Base-by-base conservation (phyloP, 306 rosid genomes). In the Canavalia gladiata region DNA sequence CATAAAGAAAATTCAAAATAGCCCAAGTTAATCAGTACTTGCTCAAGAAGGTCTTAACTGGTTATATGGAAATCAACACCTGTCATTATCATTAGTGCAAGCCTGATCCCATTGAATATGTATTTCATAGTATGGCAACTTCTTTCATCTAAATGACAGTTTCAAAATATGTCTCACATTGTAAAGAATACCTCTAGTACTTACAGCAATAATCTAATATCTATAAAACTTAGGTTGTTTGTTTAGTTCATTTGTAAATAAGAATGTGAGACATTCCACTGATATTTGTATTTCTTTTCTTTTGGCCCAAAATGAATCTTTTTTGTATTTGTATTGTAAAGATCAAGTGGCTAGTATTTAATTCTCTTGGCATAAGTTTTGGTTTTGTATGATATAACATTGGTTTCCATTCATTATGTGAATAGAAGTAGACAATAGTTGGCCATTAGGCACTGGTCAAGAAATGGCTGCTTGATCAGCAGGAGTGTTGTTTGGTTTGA, bases 251-350 rank as follows among this genome's bases (percentile, higher is more conserved):
- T 72, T 34, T 54, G 37, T 4, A 72, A 37, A 72, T 64, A 18
- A 39, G 31, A 7, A 52, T 18, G 51, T 4, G 12, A 54, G 65
- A 37, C 54, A 18, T 37, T 39, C 39, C 13, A 12, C 4, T 10
- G 11, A 46, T 49, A 47, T 9, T 11, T 46, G 3, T 69, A 69
- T 46, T 46, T 69, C 29, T 47, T 46, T 69, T 69, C 34, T 46
- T 67, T 10, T 69, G 10, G 29, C 43, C 58, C 3, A 2, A 1
- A 46, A 45, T 4, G 39, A 31, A 68, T 79, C 90, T 93, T 5
- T 94, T 66, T 87, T 93, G 85, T 91, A 91, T 47, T 87, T 94
- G 83, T 89, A 88, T 67, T 97, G 87, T 63, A 90, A 89, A 85
- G 92, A 88, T 42, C 85, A 81, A 81, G 72, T 57, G 80, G 59